A percentile compares a stretch with the other conserved stretches of the same genome.
phyloP scores from a whole-genome alignment of 106 monocot species.

The Dioscorea zingiberensis region DNA sequence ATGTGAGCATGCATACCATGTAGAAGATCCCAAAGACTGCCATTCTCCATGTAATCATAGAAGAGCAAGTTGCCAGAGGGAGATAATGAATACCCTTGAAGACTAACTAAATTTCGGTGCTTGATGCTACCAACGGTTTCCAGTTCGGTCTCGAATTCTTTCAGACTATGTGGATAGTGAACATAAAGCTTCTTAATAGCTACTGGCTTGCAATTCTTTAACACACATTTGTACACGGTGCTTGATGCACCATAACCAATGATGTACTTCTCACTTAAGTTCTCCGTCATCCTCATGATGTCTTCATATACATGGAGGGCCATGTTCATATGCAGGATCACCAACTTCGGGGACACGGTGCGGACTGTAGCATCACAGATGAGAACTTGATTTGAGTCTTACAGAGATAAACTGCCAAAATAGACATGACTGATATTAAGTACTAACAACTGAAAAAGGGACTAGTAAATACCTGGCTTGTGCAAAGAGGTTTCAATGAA shows the following conservation, averaged over 20 bases:
- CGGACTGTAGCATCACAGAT: constrained; percentile 31
- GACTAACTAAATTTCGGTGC: constrained; percentile 83
- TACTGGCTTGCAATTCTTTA: constrained; percentile 94
- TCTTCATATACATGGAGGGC: constrained; percentile 97
- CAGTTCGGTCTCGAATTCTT: constrained; percentile 92
- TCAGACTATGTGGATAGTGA: constrained; percentile 73
- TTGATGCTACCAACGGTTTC: constrained; percentile 95
- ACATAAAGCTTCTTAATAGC: constrained; percentile 84
- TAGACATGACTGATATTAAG: no score
- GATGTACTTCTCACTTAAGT: constrained; percentile 88
- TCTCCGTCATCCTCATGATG: constrained; percentile 98
- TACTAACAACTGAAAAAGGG: no score
- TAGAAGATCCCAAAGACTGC: constrained; percentile 95
- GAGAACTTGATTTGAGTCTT: neutral
- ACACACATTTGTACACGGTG: constrained; percentile 89
- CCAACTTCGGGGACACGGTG: constrained; percentile 67
- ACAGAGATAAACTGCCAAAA: no score
- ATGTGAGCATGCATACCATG: constrained; percentile 84
- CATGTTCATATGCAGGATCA: constrained; percentile 98
- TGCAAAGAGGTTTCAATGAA: constrained; percentile 35
- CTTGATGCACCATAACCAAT: constrained; percentile 95
- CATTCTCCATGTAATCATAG: constrained; percentile 99
- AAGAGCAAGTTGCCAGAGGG: constrained; percentile 82
- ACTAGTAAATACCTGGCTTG: constrained; percentile 79
- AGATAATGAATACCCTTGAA: constrained; percentile 91